phyloP scores from a whole-genome alignment of 441 rosid genomes.

The Croton setiger region DNA sequence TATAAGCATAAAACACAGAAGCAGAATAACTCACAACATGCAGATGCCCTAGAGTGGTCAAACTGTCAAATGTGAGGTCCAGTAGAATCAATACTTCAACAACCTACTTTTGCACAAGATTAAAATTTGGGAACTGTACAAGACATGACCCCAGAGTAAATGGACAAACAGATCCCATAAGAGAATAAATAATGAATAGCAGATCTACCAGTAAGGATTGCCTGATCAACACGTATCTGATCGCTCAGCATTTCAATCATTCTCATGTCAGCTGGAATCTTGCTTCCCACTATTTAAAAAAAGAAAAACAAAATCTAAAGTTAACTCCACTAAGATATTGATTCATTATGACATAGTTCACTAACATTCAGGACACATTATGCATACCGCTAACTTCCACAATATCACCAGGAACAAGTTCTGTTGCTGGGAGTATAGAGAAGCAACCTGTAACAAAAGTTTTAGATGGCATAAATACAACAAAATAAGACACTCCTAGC shows the following conservation, averaged over 20 bases:
- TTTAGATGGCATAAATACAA: slow-evolving; percentile 9
- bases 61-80: neutral
- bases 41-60: neutral
- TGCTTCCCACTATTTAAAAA: slow-evolving; percentile 76
- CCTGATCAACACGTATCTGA: slow-evolving; percentile 95
- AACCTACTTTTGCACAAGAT: no score
- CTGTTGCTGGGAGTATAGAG: slow-evolving; percentile 92
- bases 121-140: neutral
- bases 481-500: neutral
- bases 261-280: slow-evolving; percentile 98
- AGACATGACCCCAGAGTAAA: neutral
- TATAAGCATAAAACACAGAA: neutral
- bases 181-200: neutral
- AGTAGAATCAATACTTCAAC: no score
- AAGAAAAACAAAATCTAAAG: slow-evolving; percentile 23
- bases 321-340: slow-evolving; percentile 23
- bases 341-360: slow-evolving; percentile 4
- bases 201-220: slow-evolving; percentile 86
- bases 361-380: slow-evolving; percentile 15
- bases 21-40: neutral
- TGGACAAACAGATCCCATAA: neutral
- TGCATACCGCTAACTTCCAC: slow-evolving; percentile 89
- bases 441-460: slow-evolving; percentile 71
- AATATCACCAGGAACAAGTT: slow-evolving; percentile 94
- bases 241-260: slow-evolving; percentile 92